A percentile compares a stretch with the other conserved stretches of the same genome.
These are phyloP conservation scores for Chlamydomonas urium DNA, from an alignment of 139 green algal genomes.

Conservation along the genomic window DNA sequence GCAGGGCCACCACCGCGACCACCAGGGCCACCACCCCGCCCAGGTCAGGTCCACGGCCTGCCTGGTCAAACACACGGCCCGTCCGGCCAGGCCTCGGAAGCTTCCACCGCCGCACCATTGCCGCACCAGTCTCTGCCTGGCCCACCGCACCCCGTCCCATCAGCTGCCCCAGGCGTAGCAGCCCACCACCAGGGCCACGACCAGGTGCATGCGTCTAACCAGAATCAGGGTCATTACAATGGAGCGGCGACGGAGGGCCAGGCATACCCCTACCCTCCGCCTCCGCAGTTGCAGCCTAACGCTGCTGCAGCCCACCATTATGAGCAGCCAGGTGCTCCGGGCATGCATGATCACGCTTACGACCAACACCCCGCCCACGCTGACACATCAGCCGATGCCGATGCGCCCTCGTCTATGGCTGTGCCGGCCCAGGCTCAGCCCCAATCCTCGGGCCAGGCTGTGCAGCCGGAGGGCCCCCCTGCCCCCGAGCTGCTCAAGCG, in stretches of 20 bases:
- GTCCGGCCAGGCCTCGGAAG: neutral
- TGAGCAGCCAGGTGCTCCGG: too few species aligned
- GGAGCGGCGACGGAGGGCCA: too few species aligned
- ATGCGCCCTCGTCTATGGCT: too few species aligned
- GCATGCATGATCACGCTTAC: neutral
- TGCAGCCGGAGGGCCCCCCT: neutral
- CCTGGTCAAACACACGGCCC: neutral
- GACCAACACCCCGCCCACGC: neutral
- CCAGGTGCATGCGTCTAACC: conserved; percentile 6
- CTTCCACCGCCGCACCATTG: neutral
- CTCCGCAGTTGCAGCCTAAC: too few species aligned
- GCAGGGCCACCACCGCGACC: conserved; percentile 17
- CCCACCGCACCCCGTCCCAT: neutral
- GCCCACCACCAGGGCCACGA: conserved; percentile 18
- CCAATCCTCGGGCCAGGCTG: neutral
- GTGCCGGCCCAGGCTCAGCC: neutral
- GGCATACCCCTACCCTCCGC: too few species aligned
- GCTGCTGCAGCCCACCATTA: too few species aligned
- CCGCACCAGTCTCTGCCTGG: neutral
- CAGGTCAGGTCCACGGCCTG: conserved; percentile 1
- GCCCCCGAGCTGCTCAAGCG: neutral
- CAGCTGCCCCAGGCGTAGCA: conserved; percentile 6
- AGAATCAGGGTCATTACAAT: too few species aligned
- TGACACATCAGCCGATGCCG: too few species aligned
- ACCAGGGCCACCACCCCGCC: conserved; percentile 14